These are phyloP conservation scores for Ascochyta lentis DNA, from an alignment of 2,329 filamentous ascomycete genomes.

Conservation along the genomic window DNA sequence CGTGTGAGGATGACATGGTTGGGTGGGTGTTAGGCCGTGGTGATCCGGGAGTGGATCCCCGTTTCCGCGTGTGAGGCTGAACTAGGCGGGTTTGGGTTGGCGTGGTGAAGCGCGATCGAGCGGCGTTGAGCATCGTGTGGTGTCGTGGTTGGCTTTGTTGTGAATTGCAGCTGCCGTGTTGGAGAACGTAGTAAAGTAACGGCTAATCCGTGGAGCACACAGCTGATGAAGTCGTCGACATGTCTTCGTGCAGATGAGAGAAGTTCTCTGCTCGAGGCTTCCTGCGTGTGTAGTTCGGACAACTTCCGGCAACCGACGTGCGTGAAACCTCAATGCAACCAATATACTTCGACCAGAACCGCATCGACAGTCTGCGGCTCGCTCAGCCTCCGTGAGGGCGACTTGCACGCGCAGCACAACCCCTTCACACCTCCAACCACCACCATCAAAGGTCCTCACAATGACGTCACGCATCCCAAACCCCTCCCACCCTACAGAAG, in stretches of 20 bases:
- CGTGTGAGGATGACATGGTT: constrained; percentile 8
- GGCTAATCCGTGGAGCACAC: not conserved
- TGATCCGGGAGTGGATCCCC: constrained; percentile 9
- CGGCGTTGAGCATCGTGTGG: not conserved
- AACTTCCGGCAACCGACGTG: not conserved
- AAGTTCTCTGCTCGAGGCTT: not conserved
- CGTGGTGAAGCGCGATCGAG: constrained; percentile 9
- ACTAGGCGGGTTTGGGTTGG: constrained; percentile 11
- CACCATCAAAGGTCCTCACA: not conserved
- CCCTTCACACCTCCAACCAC: too few relatives aligned
- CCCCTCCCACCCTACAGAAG: not conserved
- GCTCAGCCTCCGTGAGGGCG: too few relatives aligned
- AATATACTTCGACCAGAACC: not conserved
- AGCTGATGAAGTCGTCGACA: not conserved
- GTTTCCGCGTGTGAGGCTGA: constrained; percentile 12
- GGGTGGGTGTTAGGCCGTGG: constrained; percentile 1
- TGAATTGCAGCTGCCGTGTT: too few relatives aligned
- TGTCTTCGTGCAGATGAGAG: not conserved
- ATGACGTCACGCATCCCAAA: constrained; percentile 11
- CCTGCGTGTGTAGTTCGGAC: not conserved
- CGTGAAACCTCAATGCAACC: not conserved
- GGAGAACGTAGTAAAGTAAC: too few relatives aligned
- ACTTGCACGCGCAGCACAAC: too few relatives aligned
- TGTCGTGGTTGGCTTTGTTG: not conserved
- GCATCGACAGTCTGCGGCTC: too few relatives aligned